Conservation (phyloP, 2,329 filamentous ascomycete species). For the Xylariales sp. region DNA sequence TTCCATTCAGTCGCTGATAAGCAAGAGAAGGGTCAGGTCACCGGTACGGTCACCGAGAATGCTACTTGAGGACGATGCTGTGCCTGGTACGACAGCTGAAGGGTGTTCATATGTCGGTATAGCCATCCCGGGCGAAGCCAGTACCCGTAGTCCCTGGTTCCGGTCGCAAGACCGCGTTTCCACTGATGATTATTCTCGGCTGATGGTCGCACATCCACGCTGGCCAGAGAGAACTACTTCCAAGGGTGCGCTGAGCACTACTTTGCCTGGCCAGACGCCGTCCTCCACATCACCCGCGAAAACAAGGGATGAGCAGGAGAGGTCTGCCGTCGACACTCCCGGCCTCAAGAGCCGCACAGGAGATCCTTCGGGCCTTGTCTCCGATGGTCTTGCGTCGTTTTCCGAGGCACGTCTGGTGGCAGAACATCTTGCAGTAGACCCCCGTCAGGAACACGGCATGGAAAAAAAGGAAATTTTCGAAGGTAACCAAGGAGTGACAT, state of each 20-base stretch:
- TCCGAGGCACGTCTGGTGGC: neutral
- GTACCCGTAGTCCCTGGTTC: slow-evolving; percentile 13
- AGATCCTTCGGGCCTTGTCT: too few species aligned
- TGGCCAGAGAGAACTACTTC: slow-evolving; percentile 19
- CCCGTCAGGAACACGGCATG: too few species aligned
- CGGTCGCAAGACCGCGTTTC: slow-evolving; percentile 19
- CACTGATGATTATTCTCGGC: slow-evolving; percentile 7
- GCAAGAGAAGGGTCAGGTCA: neutral
- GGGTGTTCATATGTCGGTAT: slow-evolving; percentile 16
- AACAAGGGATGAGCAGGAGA: neutral
- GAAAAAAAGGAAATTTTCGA: neutral
- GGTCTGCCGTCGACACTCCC: neutral
- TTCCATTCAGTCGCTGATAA: slow-evolving; percentile 17
- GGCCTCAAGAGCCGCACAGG: slow-evolving; percentile 1
- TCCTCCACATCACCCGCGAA: neutral
- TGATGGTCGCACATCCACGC: neutral
- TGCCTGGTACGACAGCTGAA: slow-evolving; percentile 14
- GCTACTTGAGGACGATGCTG: slow-evolving; percentile 13
- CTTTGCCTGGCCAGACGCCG: neutral
- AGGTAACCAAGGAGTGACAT: neutral
- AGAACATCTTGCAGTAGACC: too few species aligned
- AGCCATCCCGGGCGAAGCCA: slow-evolving; percentile 9
- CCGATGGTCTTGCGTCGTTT: neutral
- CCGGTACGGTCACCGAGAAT: slow-evolving; percentile 5
- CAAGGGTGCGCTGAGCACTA: slow-evolving; percentile 9